Evolutionary conservation across 352 stramenopile genomes (phyloP).

Genomic region (Peronospora belbahrii): DNA sequence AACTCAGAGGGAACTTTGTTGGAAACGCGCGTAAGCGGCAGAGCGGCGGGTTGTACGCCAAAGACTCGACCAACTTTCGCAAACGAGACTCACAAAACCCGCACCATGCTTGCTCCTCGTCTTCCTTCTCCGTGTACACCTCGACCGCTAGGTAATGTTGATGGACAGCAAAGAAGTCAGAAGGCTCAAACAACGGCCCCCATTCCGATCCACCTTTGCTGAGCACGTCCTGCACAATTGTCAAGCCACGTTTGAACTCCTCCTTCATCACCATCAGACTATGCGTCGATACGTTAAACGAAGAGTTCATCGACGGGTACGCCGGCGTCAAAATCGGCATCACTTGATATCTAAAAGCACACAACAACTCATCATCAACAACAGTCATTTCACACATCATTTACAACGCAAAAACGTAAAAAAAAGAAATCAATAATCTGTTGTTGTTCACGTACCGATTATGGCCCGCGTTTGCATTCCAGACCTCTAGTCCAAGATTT

Average conservation of each 20-base stretch:
- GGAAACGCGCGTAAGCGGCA: conserved; percentile 78
- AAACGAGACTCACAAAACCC: conserved; percentile 91
- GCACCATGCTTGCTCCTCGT: conserved; percentile 90
- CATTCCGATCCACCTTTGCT: conserved; percentile 76
- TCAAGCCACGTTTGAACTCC: conserved; percentile 82
- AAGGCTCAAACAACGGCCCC: conserved; percentile 70
- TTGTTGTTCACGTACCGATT: conserved; percentile 38
- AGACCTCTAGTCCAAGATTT: conserved; percentile 82
- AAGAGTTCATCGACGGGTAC: conserved; percentile 99
- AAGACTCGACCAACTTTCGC: conserved; percentile 84
- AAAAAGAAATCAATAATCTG: not conserved
- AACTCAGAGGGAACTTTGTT: conserved; percentile 77
- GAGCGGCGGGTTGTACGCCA: conserved; percentile 75
- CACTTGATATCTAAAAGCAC: conserved; percentile 83
- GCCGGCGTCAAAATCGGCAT: conserved; percentile 99
- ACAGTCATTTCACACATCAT: not conserved
- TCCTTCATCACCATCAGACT: conserved; percentile 93
- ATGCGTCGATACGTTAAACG: conserved; percentile 95
- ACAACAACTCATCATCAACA: not conserved
- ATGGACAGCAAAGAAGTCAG: conserved; percentile 84
- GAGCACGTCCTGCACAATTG: conserved; percentile 79
- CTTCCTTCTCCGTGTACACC: conserved; percentile 82
- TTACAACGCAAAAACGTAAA: not conserved
- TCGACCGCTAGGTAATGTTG: conserved; percentile 89
- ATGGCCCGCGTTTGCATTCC: conserved; percentile 81